Conservation (phyloP, 177 flowering plant genomes). For the Telopea speciosissima region DNA sequence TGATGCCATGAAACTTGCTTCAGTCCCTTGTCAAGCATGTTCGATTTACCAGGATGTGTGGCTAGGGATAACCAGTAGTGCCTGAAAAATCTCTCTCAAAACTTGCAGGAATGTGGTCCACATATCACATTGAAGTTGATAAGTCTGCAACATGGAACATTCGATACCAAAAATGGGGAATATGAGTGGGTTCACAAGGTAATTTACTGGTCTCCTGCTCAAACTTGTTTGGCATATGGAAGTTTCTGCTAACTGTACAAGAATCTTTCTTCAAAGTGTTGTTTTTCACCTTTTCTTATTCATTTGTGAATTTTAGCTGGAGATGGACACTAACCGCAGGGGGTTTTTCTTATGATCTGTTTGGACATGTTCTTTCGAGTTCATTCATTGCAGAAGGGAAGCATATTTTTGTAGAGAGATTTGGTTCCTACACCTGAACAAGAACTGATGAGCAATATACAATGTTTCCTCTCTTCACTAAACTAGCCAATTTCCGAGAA, state of each 20-base stretch:
- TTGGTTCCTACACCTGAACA: background rate
- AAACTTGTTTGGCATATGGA: background rate
- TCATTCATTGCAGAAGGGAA: background rate
- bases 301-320: slow-evolving; percentile 35
- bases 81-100: background rate
- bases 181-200: slow-evolving; percentile 99
- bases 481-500: no score
- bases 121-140: slow-evolving; percentile 76
- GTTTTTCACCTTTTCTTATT: background rate
- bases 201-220: slow-evolving; percentile 8
- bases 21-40: background rate
- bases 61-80: background rate
- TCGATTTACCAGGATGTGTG: background rate
- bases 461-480: no score
- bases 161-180: slow-evolving; percentile 91
- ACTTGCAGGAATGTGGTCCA: slow-evolving; percentile 89
- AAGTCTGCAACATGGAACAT: slow-evolving; percentile 91
- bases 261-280: background rate
- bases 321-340: slow-evolving; percentile 80
- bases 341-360: slow-evolving; percentile 65
- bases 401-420: background rate
- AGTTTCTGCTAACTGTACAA: background rate
- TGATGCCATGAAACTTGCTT: background rate
- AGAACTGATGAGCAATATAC: no score
- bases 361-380: background rate